Conservation (phyloP, 768 basidiomycete species). For the Lenzites betulinus region DNA sequence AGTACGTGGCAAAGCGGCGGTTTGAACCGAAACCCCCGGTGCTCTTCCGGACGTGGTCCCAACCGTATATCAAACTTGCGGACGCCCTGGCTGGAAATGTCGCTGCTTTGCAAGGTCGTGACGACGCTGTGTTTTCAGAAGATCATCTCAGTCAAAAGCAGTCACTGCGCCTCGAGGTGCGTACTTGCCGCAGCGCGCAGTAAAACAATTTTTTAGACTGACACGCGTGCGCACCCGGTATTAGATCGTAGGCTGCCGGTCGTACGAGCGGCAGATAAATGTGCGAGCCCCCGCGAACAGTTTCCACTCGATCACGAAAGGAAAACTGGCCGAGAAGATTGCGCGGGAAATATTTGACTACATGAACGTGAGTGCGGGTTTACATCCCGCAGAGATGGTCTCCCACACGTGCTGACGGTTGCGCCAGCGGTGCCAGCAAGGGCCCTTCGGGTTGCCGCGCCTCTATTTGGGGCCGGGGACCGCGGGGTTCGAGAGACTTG, state of each 20-base stretch:
- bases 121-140: constrained; percentile 10
- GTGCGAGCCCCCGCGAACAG: constrained; percentile 9
- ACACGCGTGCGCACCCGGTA: neutral
- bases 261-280: constrained; percentile 19
- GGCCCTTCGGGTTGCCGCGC: neutral
- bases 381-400: neutral
- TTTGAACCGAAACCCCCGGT: constrained; percentile 1
- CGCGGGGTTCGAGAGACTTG: constrained; percentile 16
- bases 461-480: constrained; percentile 6
- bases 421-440: constrained; percentile 1
- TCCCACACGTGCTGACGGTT: neutral
- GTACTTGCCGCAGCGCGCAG: neutral
- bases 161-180: constrained; percentile 13
- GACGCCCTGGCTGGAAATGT: constrained; percentile 6
- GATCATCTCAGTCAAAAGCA: constrained; percentile 18
- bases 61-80: constrained; percentile 5
- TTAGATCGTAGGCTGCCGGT: neutral
- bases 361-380: constrained; percentile 3
- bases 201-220: neutral
- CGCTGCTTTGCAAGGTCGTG: neutral
- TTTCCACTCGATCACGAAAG: constrained; percentile 7
- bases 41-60: constrained; percentile 2
- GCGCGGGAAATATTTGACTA: constrained; percentile 15
- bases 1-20: constrained; percentile 9
- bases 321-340: constrained; percentile 18